These are phyloP conservation scores for Dipodascopsis uninucleata DNA, from an alignment of 805 yeast species.

Conservation along the genomic window DNA sequence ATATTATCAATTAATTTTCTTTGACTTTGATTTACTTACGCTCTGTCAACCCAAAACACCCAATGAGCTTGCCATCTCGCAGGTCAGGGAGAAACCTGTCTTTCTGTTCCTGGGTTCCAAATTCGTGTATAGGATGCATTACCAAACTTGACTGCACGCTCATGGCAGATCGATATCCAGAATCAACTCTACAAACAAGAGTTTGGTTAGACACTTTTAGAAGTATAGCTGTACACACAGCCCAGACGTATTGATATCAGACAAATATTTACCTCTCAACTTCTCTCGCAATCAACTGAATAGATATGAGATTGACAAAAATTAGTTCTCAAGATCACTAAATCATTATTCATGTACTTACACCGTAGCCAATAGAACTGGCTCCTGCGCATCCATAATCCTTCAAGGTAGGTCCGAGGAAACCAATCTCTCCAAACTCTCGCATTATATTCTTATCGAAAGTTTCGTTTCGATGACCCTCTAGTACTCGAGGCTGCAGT, in stretches of 20 bases:
- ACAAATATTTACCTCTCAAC: slow-evolving; percentile 35
- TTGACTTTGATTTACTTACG: slow-evolving; percentile 30
- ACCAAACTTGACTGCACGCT: slow-evolving; percentile 46
- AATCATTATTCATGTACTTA: too few species aligned
- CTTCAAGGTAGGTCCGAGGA: slow-evolving; percentile 42
- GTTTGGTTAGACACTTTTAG: too few species aligned
- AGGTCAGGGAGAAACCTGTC: slow-evolving; percentile 41
- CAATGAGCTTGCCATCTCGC: slow-evolving; percentile 45
- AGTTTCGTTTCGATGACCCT: slow-evolving; percentile 41
- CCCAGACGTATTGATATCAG: neutral
- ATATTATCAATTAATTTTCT: too few species aligned
- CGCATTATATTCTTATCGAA: slow-evolving; percentile 38
- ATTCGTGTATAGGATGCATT: slow-evolving; percentile 42
- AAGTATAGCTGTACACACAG: neutral
- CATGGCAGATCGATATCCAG: slow-evolving; percentile 45
- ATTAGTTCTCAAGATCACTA: too few species aligned
- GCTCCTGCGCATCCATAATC: slow-evolving; percentile 46
- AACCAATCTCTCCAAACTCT: slow-evolving; percentile 44
- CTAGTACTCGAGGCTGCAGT: slow-evolving; percentile 41
- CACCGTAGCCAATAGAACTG: slow-evolving; percentile 43
- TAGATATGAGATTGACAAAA: neutral
- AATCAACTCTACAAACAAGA: slow-evolving; percentile 38
- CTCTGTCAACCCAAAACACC: slow-evolving; percentile 64
- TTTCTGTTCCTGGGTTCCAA: slow-evolving; percentile 43
- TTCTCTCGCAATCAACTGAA: slow-evolving; percentile 41